These are phyloP conservation scores for Cladosporium sp. DNA, from an alignment of 2,329 filamentous ascomycete genomes.

Conservation along the genomic window DNA sequence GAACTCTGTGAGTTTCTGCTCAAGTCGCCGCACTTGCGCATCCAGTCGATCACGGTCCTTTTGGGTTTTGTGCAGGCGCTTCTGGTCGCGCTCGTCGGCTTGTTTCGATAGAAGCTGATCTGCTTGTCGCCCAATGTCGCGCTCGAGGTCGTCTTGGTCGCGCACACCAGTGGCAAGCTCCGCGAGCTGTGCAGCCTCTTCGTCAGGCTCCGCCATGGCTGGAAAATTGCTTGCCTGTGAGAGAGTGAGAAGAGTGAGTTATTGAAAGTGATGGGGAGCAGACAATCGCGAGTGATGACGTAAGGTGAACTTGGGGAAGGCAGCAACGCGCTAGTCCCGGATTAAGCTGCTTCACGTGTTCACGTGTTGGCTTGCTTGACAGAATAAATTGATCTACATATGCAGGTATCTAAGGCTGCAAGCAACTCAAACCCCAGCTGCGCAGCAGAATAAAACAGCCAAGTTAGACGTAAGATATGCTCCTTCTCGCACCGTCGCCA, in stretches of 20 bases:
- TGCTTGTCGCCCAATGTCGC: conserved; percentile 73
- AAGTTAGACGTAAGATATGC: not conserved
- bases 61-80: conserved; percentile 59
- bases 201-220: conserved; percentile 7
- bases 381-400: not conserved
- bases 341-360: not conserved
- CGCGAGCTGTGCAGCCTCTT: conserved; percentile 44
- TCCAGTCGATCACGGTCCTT: conserved; percentile 60
- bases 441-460: not conserved
- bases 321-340: not conserved
- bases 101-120: conserved; percentile 61
- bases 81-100: conserved; percentile 63
- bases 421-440: not conserved
- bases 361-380: not conserved
- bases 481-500: not conserved
- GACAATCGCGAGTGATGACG: not conserved
- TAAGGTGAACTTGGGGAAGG: not conserved
- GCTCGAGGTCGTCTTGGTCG: conserved; percentile 86
- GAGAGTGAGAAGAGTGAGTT: not conserved
- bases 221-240: not conserved
- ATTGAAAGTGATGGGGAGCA: not conserved
- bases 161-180: conserved; percentile 54
- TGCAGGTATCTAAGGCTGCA: not conserved
- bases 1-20: conserved; percentile 58
- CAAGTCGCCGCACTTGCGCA: conserved; percentile 61